These are phyloP conservation scores for Poronia punctata DNA, from an alignment of 495 filamentous ascomycete genomes.

Conservation along the genomic window DNA sequence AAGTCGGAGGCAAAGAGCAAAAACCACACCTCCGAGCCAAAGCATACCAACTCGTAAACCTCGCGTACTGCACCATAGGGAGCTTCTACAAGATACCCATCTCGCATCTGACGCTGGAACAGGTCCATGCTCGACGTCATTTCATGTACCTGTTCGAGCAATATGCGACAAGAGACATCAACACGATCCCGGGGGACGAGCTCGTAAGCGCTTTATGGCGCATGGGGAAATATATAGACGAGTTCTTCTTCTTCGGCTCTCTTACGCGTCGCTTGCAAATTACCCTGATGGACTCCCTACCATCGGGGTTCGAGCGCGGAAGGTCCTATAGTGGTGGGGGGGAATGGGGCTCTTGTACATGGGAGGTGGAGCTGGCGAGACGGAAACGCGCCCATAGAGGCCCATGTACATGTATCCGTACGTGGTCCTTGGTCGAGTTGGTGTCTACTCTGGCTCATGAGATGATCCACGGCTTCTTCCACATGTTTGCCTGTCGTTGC, in stretches of 20 bases:
- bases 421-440: too few relatives aligned
- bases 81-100: conserved; percentile 1
- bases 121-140: neutral
- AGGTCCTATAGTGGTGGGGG: too few relatives aligned
- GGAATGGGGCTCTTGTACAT: too few relatives aligned
- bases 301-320: too few relatives aligned
- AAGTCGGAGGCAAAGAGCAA: too few relatives aligned
- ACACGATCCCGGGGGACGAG: too few relatives aligned
- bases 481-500: neutral
- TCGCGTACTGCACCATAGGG: conserved; percentile 1
- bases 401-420: too few relatives aligned
- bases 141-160: conserved; percentile 2
- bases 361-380: neutral
- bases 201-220: too few relatives aligned
- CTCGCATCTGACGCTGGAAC: neutral
- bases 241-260: conserved; percentile 8
- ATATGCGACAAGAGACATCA: neutral
- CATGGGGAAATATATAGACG: neutral
- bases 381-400: too few relatives aligned
- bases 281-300: too few relatives aligned
- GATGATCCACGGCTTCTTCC: neutral
- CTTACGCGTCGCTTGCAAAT: neutral
- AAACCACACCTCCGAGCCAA: neutral
- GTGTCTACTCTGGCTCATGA: neutral
- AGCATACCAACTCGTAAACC: neutral